phyloP scores from a whole-genome alignment of 2,329 filamentous ascomycete genomes.

The Paraconiothyrium sp. region DNA sequence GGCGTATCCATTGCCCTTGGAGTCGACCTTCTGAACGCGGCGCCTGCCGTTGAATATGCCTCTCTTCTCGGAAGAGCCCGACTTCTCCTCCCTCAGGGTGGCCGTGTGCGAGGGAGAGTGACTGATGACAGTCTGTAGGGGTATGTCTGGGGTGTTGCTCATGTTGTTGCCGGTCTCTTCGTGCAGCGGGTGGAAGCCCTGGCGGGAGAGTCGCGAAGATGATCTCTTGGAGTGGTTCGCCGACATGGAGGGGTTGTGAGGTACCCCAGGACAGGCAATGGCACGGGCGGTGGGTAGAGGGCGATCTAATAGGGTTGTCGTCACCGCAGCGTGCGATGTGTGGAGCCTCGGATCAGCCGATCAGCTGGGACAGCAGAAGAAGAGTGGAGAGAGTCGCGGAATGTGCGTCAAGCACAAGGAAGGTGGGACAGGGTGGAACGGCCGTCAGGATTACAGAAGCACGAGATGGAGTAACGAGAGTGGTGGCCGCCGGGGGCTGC shows the following conservation, averaged over 20 bases:
- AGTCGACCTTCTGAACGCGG: constrained; percentile 39
- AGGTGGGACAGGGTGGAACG: constrained; percentile 35
- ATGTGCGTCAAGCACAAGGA: constrained; percentile 45
- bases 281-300: background rate
- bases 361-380: constrained; percentile 8
- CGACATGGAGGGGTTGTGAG: constrained; percentile 24
- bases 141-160: constrained; percentile 67
- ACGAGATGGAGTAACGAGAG: constrained; percentile 24
- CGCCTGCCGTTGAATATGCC: constrained; percentile 51
- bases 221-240: constrained; percentile 27
- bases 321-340: background rate
- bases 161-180: constrained; percentile 50
- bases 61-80: constrained; percentile 48
- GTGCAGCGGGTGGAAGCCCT: constrained; percentile 46
- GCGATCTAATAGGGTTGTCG: background rate
- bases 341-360: constrained; percentile 22
- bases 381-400: constrained; percentile 16
- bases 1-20: constrained; percentile 35
- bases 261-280: background rate
- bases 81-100: constrained; percentile 34
- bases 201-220: constrained; percentile 39
- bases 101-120: constrained; percentile 52
- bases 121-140: constrained; percentile 65
- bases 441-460: constrained; percentile 23
- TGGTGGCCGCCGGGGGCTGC: constrained; percentile 28